A percentile compares a stretch with the other conserved stretches of the same genome.
These are phyloP conservation scores for Debaryomyces nepalensis DNA, from an alignment of 1,139 yeast genomes.

Conservation along the genomic window DNA sequence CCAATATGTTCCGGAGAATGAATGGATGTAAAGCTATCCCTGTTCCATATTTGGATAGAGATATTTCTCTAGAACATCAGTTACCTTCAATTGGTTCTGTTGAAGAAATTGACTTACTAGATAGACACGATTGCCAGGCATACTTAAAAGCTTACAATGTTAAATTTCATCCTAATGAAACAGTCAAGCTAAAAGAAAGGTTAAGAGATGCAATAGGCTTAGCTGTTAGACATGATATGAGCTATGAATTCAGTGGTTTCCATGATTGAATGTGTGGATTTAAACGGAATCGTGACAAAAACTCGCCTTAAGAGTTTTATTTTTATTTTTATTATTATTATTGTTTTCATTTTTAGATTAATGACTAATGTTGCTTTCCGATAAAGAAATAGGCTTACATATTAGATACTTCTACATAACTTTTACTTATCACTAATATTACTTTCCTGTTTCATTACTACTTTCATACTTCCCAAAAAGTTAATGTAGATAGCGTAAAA, in stretches of 20 bases:
- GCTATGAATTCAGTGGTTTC: background rate
- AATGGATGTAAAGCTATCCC: background rate
- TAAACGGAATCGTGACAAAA: too few species aligned
- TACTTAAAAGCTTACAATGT: slow-evolving; percentile 5
- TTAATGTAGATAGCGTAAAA: too few species aligned
- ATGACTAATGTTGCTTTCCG: too few species aligned
- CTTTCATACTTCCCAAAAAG: too few species aligned
- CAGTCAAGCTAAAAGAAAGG: slow-evolving; percentile 1
- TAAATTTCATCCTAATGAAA: slow-evolving; percentile 2
- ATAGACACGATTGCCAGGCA: background rate
- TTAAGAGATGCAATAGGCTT: slow-evolving; percentile 6
- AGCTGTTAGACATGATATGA: background rate
- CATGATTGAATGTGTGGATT: too few species aligned
- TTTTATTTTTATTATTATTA: too few species aligned
- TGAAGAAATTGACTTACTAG: slow-evolving; percentile 5
- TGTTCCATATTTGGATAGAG: slow-evolving; percentile 9
- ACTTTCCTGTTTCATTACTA: too few species aligned
- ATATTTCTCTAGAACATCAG: slow-evolving; percentile 16
- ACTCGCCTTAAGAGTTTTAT: too few species aligned
- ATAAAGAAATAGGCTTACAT: too few species aligned
- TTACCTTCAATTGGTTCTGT: slow-evolving; percentile 16
- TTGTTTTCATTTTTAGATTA: too few species aligned
- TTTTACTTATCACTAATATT: too few species aligned
- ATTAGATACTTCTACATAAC: too few species aligned
- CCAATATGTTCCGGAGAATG: slow-evolving; percentile 14